Conservation (phyloP, 257 asterid species). For the Solanum bulbocastanum region DNA sequence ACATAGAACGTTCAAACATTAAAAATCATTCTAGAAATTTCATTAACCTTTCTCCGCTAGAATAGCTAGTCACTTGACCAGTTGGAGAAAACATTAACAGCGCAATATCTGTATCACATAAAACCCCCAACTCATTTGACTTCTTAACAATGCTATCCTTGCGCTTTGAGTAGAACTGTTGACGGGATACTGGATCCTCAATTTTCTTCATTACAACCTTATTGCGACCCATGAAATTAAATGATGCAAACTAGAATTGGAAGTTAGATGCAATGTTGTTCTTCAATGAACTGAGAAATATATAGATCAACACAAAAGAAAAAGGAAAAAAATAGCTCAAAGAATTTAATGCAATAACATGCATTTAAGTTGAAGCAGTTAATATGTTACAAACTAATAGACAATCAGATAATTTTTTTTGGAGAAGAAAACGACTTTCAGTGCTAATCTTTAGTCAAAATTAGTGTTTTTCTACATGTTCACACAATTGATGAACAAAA, state of each 20-base stretch:
- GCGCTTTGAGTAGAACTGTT: conserved; percentile 37
- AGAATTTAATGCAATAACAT: not conserved
- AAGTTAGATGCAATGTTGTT: not conserved
- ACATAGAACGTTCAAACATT: not conserved
- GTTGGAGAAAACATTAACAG: conserved; percentile 56
- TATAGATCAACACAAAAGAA: not conserved
- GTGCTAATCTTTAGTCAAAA: not conserved
- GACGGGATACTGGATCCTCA: conserved; percentile 38
- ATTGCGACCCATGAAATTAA: conserved; percentile 38
- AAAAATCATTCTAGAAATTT: not conserved
- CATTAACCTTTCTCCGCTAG: conserved; percentile 45
- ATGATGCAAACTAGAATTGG: not conserved
- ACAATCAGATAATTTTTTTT: not conserved
- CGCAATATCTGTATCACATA: conserved; percentile 59
- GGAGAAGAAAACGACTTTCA: not conserved
- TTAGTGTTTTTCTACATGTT: not conserved
- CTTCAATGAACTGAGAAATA: not conserved
- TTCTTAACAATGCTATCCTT: conserved; percentile 63
- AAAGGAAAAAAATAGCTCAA: not conserved
- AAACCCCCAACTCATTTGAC: conserved; percentile 43
- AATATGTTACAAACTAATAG: conserved; percentile 5
- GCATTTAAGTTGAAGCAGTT: not conserved
- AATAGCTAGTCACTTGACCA: conserved; percentile 39
- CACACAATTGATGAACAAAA: not conserved
- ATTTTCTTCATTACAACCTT: conserved; percentile 35